Evolutionary conservation across 345 rosid species (phyloP).

Genomic region (Brassica carinata): DNA sequence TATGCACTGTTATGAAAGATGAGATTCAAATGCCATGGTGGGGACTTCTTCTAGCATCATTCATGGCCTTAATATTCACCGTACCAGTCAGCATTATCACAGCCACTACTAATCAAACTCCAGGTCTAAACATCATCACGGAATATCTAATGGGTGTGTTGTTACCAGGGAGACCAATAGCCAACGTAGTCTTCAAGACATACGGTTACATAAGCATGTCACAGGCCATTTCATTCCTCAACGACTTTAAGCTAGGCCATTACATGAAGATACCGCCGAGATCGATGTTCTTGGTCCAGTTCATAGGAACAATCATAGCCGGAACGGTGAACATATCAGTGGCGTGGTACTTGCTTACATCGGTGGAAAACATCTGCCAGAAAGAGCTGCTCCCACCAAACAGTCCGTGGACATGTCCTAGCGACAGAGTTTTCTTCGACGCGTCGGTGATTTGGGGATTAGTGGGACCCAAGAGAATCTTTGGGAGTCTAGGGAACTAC

Average conservation of each 20-base stretch:
- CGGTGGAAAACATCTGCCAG: conserved; percentile 56
- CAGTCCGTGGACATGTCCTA: conserved; percentile 68
- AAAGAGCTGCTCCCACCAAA: conserved; percentile 53
- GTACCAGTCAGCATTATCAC: conserved; percentile 60
- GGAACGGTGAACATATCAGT: conserved; percentile 54
- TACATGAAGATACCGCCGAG: conserved; percentile 67
- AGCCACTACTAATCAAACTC: conserved; percentile 62
- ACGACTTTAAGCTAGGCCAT: conserved; percentile 64
- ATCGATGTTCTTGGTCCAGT: conserved; percentile 59
- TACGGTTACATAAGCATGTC: conserved; percentile 60
- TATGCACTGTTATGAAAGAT: conserved; percentile 55
- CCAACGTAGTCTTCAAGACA: conserved; percentile 61
- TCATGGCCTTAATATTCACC: conserved; percentile 54
- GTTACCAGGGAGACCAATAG: conserved; percentile 63
- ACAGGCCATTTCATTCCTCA: conserved; percentile 58
- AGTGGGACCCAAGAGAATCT: conserved; percentile 59
- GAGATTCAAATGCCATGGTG: conserved; percentile 75
- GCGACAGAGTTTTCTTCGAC: conserved; percentile 59
- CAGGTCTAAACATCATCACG: conserved; percentile 60
- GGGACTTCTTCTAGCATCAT: conserved; percentile 62
- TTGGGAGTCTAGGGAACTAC: conserved; percentile 52
- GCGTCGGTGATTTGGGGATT: conserved; percentile 67
- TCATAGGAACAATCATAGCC: conserved; percentile 54
- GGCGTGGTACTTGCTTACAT: conserved; percentile 55
- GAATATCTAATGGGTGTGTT: conserved; percentile 63